phyloP scores from a whole-genome alignment of 2,329 filamentous ascomycete species.

The Exophiala xenobiotica region DNA sequence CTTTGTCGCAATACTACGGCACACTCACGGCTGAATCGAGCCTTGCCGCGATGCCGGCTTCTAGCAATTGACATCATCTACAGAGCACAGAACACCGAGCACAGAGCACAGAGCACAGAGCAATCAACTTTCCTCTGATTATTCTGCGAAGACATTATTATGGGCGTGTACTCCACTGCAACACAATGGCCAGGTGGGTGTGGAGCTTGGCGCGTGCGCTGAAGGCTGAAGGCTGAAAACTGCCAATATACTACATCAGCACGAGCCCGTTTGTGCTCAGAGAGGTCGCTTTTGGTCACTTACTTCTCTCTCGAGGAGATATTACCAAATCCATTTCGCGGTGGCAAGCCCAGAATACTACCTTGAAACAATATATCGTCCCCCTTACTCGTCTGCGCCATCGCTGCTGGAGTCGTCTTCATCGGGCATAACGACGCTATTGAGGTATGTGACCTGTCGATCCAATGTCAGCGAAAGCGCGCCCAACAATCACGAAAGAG shows the following conservation, averaged over 20 bases:
- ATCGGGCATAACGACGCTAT: slow-evolving; percentile 73
- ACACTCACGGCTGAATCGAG: no score
- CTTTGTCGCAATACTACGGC: no score
- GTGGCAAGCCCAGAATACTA: slow-evolving; percentile 4
- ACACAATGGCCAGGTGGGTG: neutral
- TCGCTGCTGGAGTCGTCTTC: slow-evolving; percentile 35
- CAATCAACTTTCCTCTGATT: no score
- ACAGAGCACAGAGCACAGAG: neutral
- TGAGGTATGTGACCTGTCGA: slow-evolving; percentile 66
- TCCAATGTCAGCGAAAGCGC: slow-evolving; percentile 20
- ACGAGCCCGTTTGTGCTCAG: slow-evolving; percentile 16
- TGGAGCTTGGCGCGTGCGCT: neutral
- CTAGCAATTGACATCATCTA: neutral
- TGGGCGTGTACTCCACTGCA: no score
- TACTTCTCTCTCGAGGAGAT: slow-evolving; percentile 7
- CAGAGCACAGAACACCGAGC: neutral
- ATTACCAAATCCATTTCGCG: slow-evolving; percentile 5
- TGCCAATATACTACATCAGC: slow-evolving; percentile 13
- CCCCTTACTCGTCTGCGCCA: slow-evolving; percentile 19
- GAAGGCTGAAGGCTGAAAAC: neutral
- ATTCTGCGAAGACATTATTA: no score
- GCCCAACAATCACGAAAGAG: neutral
- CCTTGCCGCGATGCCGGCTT: no score
- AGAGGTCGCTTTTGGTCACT: neutral
- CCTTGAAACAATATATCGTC: neutral